Base-by-base conservation (phyloP, 108 stramenopile genomes). In the Cyclotella distinguenda region DNA sequence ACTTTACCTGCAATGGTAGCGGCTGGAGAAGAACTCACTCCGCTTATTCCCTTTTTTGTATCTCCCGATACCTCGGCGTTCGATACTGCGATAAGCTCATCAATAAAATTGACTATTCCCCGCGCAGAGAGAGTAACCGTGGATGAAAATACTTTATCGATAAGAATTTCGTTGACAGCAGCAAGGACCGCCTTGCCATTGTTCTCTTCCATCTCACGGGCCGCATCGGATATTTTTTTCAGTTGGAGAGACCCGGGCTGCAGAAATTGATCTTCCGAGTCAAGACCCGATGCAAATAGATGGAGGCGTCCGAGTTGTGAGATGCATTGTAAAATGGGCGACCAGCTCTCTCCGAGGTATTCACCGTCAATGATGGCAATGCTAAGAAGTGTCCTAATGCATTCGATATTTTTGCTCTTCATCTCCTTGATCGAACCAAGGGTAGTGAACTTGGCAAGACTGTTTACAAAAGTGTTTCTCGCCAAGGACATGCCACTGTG, bases 331-430 rank as follows among this genome's bases (percentile, higher is more conserved):
- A 99, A 68, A 44, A 99, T 96, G 4, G 88, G 85, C n/a, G 78
- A 87, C 99, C 99, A 99, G 60, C 92, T 90, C 45, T 97, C 96
- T 19, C 87, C 87, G 1, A 99, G 83, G 60, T 84, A 84, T 68
- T 99, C 94, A 28, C 98, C 99, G 60, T 98, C 97, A 33, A 80
- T 75, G 6, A 95, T 72, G 0, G 97, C 97, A 67, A 99, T 88
- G 28, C 77, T 91, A 12, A 99, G 70, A 13, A 99, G 75, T 12
- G 97, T 92, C 35, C 84, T 76, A 60, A 97, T 92, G 62, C 94
- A 90, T 47, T 91, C 95, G 50, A 99, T 91, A 70, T 99, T 94
- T 73, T 97, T 92, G 39, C 75, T 79, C 51, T 96, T 89, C 94
- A 99, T 91, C 63, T 96, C 88, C 70, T 92, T 92, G 38, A 92